Evolutionary conservation across 176 grass and related monocot genomes (phyloP), one percentile per base, ranked within the genome.

Genomic region (Lolium perenne): DNA sequence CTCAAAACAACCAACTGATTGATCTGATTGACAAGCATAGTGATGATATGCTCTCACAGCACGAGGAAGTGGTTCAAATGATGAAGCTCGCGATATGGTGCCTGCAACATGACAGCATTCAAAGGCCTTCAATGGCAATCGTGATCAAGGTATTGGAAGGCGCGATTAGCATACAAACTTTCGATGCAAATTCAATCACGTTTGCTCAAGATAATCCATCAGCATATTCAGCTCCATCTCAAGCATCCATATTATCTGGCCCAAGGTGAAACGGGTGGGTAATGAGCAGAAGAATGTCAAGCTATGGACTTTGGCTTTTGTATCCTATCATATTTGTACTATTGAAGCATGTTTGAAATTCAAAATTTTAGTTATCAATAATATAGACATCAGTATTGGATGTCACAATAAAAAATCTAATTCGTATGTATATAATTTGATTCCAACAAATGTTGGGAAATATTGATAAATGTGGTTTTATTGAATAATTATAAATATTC

Each of bases 101-200:
- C 29, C 64, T 38, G 2, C 64, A 67, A 67, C 26, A 67, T 38
- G 29, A 67, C 29, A 38, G 2, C 64, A 67, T 8, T 67, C 6
- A 38, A 67, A 67, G 29, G 32, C 29, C 64, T 7, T 67, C 64
- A 38, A 67, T 67, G 64, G 38, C 64, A 38, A 17, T 3, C 0
- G 64, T 67, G 29, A 67, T 67, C 14, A 67, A 67, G 29, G 64
- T 67, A 67, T 67, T 67, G 14, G 29, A 67, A 67, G 64, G 29
- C 17, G 26, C 14, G 0, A 18, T 18, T 1, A 17, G 14, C 32
- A 8, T 67, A 67, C 2, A 67, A 1, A 67, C 26, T 9, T 67
- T 38, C 5, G 29, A 38, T 17, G 64, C 64, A 9, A 9, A 67
- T 7, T 67, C 29, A 9, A 0, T 67, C 14, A 67, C 38, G 64